Evolutionary conservation across 768 basidiomycete species (phyloP).

Genomic region (Amanita jacksonii): DNA sequence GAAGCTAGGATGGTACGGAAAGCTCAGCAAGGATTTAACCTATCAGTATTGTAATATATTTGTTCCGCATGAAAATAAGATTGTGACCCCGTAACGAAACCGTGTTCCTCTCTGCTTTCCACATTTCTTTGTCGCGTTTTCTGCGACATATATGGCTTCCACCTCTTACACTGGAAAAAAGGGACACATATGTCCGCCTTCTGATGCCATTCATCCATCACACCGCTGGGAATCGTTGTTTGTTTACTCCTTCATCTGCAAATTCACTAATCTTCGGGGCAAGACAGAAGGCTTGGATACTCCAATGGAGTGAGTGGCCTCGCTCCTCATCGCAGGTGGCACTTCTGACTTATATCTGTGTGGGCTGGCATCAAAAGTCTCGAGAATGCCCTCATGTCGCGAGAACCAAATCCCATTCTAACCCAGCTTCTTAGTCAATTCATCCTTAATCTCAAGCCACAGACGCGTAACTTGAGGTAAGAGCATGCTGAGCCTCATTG

Average conservation of each 20-base stretch:
- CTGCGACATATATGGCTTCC: slow-evolving; percentile 28
- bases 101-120: slow-evolving; percentile 17
- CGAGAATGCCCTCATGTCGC: slow-evolving; percentile 68
- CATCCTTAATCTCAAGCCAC: slow-evolving; percentile 73
- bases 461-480: slow-evolving; percentile 86
- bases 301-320: slow-evolving; percentile 68
- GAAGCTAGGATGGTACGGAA: neutral
- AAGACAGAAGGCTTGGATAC: slow-evolving; percentile 75
- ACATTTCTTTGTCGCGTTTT: slow-evolving; percentile 23
- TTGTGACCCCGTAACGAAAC: slow-evolving; percentile 25
- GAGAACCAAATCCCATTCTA: slow-evolving; percentile 63
- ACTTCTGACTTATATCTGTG: slow-evolving; percentile 19
- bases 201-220: slow-evolving; percentile 61
- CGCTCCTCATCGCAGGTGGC: slow-evolving; percentile 12
- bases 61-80: slow-evolving; percentile 34
- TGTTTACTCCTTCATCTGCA: slow-evolving; percentile 78
- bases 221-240: slow-evolving; percentile 86
- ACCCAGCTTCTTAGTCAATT: slow-evolving; percentile 67
- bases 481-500: slow-evolving; percentile 27
- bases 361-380: slow-evolving; percentile 41
- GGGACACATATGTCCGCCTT: slow-evolving; percentile 45
- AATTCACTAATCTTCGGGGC: slow-evolving; percentile 64
- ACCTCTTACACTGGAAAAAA: slow-evolving; percentile 22
- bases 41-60: slow-evolving; percentile 39
- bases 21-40: neutral